Evolutionary conservation across 345 rosid genomes (phyloP).

Genomic region (Gossypium arboreum): DNA sequence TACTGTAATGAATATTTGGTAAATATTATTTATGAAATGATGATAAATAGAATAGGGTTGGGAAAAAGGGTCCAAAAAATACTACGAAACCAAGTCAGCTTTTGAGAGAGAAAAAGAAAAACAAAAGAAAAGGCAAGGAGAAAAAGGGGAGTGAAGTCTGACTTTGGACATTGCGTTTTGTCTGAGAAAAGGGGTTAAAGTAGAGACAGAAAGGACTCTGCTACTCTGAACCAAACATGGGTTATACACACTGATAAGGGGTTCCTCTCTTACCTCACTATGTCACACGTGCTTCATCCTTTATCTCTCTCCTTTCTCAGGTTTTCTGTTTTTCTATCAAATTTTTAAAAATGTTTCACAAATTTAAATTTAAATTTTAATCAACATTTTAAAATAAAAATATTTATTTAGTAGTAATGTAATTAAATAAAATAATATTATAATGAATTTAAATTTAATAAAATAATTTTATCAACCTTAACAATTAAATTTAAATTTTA

Average conservation of each 20-base stretch:
- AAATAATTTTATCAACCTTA: too few species aligned
- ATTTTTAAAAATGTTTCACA: too few species aligned
- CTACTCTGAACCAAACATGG: constrained; percentile 17
- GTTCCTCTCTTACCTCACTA: not conserved
- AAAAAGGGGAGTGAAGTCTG: constrained; percentile 22
- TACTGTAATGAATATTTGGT: not conserved
- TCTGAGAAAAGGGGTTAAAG: constrained; percentile 24
- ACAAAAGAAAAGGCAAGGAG: constrained; percentile 13
- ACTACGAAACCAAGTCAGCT: not conserved
- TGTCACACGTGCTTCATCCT: not conserved
- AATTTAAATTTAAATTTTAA: too few species aligned
- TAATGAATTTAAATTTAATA: too few species aligned
- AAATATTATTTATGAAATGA: not conserved
- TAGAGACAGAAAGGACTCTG: constrained; percentile 15
- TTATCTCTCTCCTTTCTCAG: not conserved
- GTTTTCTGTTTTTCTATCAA: not conserved
- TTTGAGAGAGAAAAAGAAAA: not conserved
- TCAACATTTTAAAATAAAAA: too few species aligned
- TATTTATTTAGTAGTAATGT: too few species aligned
- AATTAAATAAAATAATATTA: too few species aligned
- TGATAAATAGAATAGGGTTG: not conserved
- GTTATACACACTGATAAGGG: not conserved
- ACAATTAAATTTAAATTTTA: too few species aligned
- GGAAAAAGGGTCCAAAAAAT: not conserved
- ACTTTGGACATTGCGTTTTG: constrained; percentile 43